Evolutionary conservation across 2,329 filamentous ascomycete species (phyloP).

Genomic region (Trichoderma sp.): DNA sequence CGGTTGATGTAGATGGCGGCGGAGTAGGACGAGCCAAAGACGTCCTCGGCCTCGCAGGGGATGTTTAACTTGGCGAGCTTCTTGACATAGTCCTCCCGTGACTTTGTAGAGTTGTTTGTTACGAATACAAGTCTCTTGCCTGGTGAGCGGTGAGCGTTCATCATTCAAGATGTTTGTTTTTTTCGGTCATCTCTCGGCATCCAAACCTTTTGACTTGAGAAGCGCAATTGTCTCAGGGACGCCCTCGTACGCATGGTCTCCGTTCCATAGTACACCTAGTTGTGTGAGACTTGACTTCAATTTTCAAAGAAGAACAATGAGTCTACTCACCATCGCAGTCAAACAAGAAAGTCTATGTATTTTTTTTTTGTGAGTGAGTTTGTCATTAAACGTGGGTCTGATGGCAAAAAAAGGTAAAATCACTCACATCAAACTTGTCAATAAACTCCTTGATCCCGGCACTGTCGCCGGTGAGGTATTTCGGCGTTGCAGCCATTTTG

Average conservation of each 20-base stretch:
- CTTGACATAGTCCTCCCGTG: slow-evolving; percentile 86
- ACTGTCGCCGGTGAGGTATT: slow-evolving; percentile 77
- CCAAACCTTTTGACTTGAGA: slow-evolving; percentile 73
- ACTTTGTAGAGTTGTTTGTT: slow-evolving; percentile 99
- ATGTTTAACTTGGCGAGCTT: slow-evolving; percentile 85
- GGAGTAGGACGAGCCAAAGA: slow-evolving; percentile 95
- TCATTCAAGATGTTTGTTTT: neutral
- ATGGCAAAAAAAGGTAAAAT: slow-evolving; percentile 28
- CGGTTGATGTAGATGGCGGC: slow-evolving; percentile 93
- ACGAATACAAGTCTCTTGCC: slow-evolving; percentile 94
- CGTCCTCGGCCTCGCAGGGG: slow-evolving; percentile 77
- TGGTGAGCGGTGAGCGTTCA: slow-evolving; percentile 38
- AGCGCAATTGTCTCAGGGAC: slow-evolving; percentile 83
- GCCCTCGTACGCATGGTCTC: slow-evolving; percentile 83
- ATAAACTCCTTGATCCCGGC: slow-evolving; percentile 80
- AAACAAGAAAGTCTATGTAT: slow-evolving; percentile 72
- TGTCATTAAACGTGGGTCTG: neutral
- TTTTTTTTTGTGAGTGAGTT: slow-evolving; percentile 42
- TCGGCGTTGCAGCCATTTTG: slow-evolving; percentile 43
- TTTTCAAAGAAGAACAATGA: neutral
- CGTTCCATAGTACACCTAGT: slow-evolving; percentile 91
- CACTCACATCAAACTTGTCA: slow-evolving; percentile 84
- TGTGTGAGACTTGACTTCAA: slow-evolving; percentile 26
- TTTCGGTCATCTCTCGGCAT: neutral
- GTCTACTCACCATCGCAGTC: slow-evolving; percentile 84